phyloP scores from a whole-genome alignment of 371 early-diverging fungal species.

The Rhizopus microsporus region DNA sequence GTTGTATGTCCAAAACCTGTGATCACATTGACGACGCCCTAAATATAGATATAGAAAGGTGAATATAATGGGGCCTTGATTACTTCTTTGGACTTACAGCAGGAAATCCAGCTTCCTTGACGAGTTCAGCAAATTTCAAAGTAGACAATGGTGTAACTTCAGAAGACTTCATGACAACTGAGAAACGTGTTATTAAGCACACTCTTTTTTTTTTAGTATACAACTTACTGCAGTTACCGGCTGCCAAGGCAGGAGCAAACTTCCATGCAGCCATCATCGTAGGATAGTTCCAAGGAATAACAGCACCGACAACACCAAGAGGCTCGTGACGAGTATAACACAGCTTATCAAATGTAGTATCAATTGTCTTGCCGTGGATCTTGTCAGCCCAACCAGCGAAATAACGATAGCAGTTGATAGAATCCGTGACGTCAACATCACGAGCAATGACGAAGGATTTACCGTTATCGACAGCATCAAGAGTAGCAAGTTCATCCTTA shows the following conservation, averaged over 20 bases:
- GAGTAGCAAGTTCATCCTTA: slow-evolving; percentile 66
- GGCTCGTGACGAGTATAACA: slow-evolving; percentile 79
- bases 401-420: slow-evolving; percentile 73
- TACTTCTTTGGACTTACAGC: slow-evolving; percentile 31
- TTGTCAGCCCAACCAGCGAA: slow-evolving; percentile 78
- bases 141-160: slow-evolving; percentile 58
- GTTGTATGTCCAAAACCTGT: slow-evolving; percentile 46
- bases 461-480: slow-evolving; percentile 87
- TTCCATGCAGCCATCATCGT: slow-evolving; percentile 81
- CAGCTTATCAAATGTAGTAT: slow-evolving; percentile 63
- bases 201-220: neutral
- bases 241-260: slow-evolving; percentile 82
- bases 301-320: slow-evolving; percentile 78
- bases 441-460: slow-evolving; percentile 72
- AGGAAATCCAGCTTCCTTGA: slow-evolving; percentile 49
- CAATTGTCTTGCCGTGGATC: slow-evolving; percentile 34
- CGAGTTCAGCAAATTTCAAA: slow-evolving; percentile 48
- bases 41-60: neutral
- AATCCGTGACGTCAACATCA: slow-evolving; percentile 64
- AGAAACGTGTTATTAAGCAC: neutral
- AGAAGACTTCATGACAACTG: slow-evolving; percentile 38
- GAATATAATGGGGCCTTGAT: neutral
- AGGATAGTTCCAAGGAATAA: slow-evolving; percentile 64
- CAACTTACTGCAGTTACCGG: slow-evolving; percentile 62
- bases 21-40: slow-evolving; percentile 75